Evolutionary conservation across 768 basidiomycete genomes (phyloP).

Genomic region (Termitomyces sp.): DNA sequence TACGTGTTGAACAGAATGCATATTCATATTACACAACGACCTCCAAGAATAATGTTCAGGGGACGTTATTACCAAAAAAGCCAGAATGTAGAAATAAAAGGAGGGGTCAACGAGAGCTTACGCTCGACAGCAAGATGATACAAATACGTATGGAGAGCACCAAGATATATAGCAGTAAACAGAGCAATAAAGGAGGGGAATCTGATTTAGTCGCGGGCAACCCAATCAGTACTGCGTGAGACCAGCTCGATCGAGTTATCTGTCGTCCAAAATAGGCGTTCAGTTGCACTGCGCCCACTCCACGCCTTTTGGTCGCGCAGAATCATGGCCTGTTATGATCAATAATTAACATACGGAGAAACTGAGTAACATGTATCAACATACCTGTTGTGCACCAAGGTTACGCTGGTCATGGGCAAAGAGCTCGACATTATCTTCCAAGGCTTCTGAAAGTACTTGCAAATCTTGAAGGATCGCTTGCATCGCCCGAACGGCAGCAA

Average conservation of each 20-base stretch:
- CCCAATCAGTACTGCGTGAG: slow-evolving; percentile 83
- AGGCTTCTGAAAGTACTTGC: slow-evolving; percentile 79
- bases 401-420: slow-evolving; percentile 95
- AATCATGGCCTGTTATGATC: slow-evolving; percentile 76
- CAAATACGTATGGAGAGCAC: slow-evolving; percentile 11
- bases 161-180: slow-evolving; percentile 13
- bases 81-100: background rate
- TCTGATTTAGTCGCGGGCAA: slow-evolving; percentile 55
- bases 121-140: slow-evolving; percentile 11
- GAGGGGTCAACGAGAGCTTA: slow-evolving; percentile 2
- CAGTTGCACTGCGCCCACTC: slow-evolving; percentile 88
- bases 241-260: slow-evolving; percentile 89
- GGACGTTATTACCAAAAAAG: slow-evolving; percentile 10
- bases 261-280: slow-evolving; percentile 88
- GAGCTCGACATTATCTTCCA: slow-evolving; percentile 86
- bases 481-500: slow-evolving; percentile 75
- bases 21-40: slow-evolving; percentile 15
- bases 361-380: slow-evolving; percentile 14
- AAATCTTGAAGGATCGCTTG: slow-evolving; percentile 85
- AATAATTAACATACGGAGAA: background rate
- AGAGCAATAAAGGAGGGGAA: background rate
- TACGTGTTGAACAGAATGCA: background rate
- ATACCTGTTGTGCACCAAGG: slow-evolving; percentile 94
- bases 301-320: slow-evolving; percentile 94
- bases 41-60: slow-evolving; percentile 2